phyloP scores from a whole-genome alignment of 305 asterid species.

The Galium porrigens region DNA sequence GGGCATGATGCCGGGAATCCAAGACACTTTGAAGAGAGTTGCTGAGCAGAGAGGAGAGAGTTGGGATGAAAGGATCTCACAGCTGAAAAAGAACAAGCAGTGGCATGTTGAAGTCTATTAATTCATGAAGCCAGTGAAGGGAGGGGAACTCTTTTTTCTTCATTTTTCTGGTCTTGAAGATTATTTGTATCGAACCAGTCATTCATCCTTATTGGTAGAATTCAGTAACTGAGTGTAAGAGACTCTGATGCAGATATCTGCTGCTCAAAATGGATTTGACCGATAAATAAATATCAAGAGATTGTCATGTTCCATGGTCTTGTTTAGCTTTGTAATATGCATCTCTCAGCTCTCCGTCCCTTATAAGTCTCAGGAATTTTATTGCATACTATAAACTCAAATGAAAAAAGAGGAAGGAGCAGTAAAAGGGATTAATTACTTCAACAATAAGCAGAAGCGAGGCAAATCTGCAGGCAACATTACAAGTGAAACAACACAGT shows the following conservation, averaged over 20 bases:
- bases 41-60: conserved; percentile 77
- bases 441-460: neutral
- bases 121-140: conserved; percentile 11
- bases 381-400: too few species aligned
- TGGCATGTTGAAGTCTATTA: conserved; percentile 95
- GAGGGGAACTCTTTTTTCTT: neutral
- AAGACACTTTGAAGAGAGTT: conserved; percentile 72
- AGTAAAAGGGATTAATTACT: neutral
- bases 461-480: neutral
- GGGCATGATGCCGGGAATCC: conserved; percentile 99
- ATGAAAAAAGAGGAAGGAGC: neutral
- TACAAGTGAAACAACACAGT: neutral
- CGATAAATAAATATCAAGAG: neutral
- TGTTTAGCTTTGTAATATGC: neutral
- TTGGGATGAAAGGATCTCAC: conserved; percentile 76
- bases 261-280: neutral
- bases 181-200: neutral
- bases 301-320: neutral
- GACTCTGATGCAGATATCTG: neutral
- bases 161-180: neutral
- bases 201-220: neutral
- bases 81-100: conserved; percentile 80
- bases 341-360: too few species aligned
- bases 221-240: neutral
- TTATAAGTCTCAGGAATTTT: too few species aligned